Conservation (phyloP, 1,284 basidiomycete species). For the Amylostereum chailletii region DNA sequence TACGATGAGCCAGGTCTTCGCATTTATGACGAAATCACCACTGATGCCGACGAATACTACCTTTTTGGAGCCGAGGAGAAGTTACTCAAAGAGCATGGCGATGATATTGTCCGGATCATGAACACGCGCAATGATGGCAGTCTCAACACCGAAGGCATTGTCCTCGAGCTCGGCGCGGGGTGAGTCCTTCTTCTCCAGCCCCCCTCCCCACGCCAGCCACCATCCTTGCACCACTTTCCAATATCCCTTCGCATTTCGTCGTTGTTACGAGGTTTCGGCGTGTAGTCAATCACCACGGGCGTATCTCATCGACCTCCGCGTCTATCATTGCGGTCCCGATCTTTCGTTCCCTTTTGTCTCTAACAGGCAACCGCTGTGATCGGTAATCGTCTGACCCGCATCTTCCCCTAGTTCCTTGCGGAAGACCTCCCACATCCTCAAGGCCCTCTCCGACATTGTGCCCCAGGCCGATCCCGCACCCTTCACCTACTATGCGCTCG, state of each 20-base stretch:
- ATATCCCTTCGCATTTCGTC: no score
- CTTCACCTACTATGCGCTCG: conserved; percentile 88
- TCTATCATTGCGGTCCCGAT: background rate
- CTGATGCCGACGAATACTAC: conserved; percentile 81
- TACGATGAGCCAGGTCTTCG: conserved; percentile 82
- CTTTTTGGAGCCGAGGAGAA: conserved; percentile 73
- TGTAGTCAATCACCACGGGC: no score
- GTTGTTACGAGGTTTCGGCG: no score
- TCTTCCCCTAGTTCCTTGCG: conserved; percentile 56
- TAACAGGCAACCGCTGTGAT: no score
- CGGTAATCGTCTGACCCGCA: no score
- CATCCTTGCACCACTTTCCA: no score
- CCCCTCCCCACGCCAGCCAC: no score
- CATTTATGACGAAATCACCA: conserved; percentile 81
- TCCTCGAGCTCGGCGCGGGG: conserved; percentile 87
- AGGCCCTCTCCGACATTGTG: conserved; percentile 56
- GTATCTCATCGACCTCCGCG: no score
- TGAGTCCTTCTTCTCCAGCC: conserved; percentile 32
- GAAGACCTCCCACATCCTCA: conserved; percentile 86
- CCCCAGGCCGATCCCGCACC: conserved; percentile 31
- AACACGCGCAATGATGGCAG: conserved; percentile 49
- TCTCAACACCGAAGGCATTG: conserved; percentile 38
- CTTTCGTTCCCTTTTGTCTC: background rate
- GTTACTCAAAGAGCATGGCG: conserved; percentile 52
- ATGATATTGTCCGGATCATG: conserved; percentile 67